Evolutionary conservation across 306 rosid genomes (phyloP), one percentile per base, ranked within the genome.

Genomic region (Quercus berberidifolia): DNA sequence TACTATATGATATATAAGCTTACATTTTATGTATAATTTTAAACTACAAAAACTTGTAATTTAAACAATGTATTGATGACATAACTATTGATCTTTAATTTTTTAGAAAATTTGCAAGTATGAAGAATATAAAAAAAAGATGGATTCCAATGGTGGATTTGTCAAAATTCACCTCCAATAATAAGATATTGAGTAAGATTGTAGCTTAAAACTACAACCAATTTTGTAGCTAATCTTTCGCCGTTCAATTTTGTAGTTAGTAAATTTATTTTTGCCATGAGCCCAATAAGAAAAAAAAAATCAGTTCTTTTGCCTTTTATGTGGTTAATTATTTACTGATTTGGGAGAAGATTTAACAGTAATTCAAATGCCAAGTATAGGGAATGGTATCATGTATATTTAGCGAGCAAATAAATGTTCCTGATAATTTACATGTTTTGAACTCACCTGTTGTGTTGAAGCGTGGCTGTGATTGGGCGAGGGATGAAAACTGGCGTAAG

Each of bases 391-490:
- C 71, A 23, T 41, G 54, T 30, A 20, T 60, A 30, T 28, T 71
- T 56, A 38, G 58, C n/a, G 26, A 14, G 58, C n/a, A n/a, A 14
- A 17, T 55, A 19, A 46, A 76, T 56, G 31, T 11, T 78, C 62
- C 15, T n/a, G 46, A 68, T 15, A 23, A 3, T 2, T 6, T 57
- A 7, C 1, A 13, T 51, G 54, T 62, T 64, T 64, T 30, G 19
- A 52, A 81, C 83, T 80, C 41, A 89, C 97, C 83, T 90, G 96
- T 8, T 84, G 90, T 55, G 18, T 30, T n/a, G 85, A 83, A 83
- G 55, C 41, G 70, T 26, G 56, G 74, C 80, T 78, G 38, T 74
- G 63, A 71, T 23, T 18, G 13, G 89, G 81, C 30, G 84, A 85
- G 25, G 83, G 74, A 23, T 56, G 71, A 41, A 18, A 13, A 74